Base-by-base conservation (phyloP, 495 filamentous ascomycete genomes). In the Trichocladium uniseriatum region DNA sequence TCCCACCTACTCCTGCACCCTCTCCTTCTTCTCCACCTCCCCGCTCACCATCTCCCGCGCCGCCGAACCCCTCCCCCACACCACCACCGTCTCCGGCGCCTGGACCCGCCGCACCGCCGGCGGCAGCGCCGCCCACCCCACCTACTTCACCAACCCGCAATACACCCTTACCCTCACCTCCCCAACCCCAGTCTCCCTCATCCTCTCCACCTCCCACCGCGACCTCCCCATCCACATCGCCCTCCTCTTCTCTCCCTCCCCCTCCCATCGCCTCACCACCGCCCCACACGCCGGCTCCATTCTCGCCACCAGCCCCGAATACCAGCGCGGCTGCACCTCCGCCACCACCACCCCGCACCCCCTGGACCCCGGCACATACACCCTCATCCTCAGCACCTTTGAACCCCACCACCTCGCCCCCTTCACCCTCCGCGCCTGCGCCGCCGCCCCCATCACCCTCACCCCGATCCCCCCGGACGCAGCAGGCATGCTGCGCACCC, bases 371-470 rank as follows among this genome's bases (percentile, higher is more conserved):
- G 91, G 91, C 3, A 74, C 71, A 0, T 97, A 97, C 66, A 95
- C 89, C 0, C 75, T 95, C 39, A 81, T 97, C 10, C 84, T 80
- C 55, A 89, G 84, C 7, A 95, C 92, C 1, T 96, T 94, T 60
- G 87, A 94, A 38, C 76, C 82, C 0, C 80, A 80, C 24, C 84
- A 90, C 59, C 65, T 78, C 2, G 88, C 79, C 2, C 72, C 71
- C n/a, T 97, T 94, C 66, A 79, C 72, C 2, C 71, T 98, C 21
- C 79, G 79, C 54, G 74, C 94, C 29, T 79, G 77, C 9, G 79
- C 84, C n/a, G 77, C 69, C 19, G 63, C 68, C 8, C 67, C 74
- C 2, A 76, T 79, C 34, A 32, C 51, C 0, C 51, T 90, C 7
- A 62, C 64, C 4, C 75, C 73, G 5, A 68, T 95, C 9, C 70